These are phyloP conservation scores for Tilletiaria anomala DNA, from an alignment of 1,284 basidiomycete genomes.

Conservation along the genomic window DNA sequence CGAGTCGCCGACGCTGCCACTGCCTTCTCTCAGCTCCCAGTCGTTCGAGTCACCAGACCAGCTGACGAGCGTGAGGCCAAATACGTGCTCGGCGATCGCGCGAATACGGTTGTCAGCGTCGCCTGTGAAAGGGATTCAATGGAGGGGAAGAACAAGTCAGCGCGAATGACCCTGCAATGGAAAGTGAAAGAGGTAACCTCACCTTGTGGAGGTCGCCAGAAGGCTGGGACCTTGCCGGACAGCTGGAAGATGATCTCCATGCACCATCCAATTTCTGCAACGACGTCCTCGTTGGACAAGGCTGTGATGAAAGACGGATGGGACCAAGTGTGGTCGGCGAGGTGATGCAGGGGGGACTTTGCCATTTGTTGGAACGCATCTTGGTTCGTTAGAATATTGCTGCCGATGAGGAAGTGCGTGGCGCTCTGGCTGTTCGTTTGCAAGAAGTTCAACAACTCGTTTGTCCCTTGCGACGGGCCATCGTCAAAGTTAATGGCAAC, in stretches of 20 bases:
- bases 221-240: conserved; percentile 45
- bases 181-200: conserved; percentile 30
- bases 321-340: conserved; percentile 44
- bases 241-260: conserved; percentile 66
- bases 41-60: conserved; percentile 43
- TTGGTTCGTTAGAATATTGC: conserved; percentile 3
- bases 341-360: conserved; percentile 31
- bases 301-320: conserved; percentile 13
- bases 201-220: conserved; percentile 30
- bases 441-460: conserved; percentile 9
- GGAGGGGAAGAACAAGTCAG: conserved; percentile 25
- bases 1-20: no score
- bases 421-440: conserved; percentile 21
- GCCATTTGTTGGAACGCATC: conserved; percentile 1
- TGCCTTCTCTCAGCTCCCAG: no score
- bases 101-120: conserved; percentile 32
- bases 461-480: conserved; percentile 4
- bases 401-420: conserved; percentile 12
- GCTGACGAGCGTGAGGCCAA: conserved; percentile 39
- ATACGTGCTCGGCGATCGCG: conserved; percentile 25
- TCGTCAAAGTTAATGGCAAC: conserved; percentile 36
- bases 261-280: conserved; percentile 70
- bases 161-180: conserved; percentile 24
- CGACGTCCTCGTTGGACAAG: conserved; percentile 37
- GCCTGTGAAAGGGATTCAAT: conserved; percentile 30